A percentile compares a stretch with the other conserved stretches of the same genome.
Evolutionary conservation across 257 asterid genomes (phyloP).

Genomic region (Solanum piurae): DNA sequence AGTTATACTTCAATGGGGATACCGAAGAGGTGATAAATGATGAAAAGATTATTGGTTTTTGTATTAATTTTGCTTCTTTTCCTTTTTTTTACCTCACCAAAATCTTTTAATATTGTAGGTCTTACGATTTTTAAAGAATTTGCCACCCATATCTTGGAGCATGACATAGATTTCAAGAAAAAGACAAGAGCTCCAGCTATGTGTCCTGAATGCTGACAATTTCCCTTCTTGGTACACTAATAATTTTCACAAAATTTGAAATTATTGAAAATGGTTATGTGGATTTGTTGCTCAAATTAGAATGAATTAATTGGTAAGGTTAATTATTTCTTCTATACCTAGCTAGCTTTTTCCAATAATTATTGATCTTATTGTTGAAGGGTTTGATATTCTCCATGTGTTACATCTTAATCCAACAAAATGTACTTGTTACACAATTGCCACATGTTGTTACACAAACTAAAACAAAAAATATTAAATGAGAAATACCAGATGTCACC

Average conservation of each 20-base stretch:
- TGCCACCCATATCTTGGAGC: constrained; percentile 45
- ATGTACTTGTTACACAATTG: background rate
- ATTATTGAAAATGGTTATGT: constrained; percentile 1
- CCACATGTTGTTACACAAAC: background rate
- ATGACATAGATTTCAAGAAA: constrained; percentile 39
- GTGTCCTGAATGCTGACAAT: constrained; percentile 16
- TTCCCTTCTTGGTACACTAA: constrained; percentile 17
- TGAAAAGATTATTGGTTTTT: background rate
- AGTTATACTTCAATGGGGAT: background rate
- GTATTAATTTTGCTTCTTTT: no score
- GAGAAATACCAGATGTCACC: background rate
- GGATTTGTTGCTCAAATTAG: background rate
- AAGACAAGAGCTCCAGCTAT: constrained; percentile 28
- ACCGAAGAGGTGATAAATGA: background rate
- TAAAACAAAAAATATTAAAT: background rate
- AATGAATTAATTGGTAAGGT: background rate
- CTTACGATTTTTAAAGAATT: constrained; percentile 22
- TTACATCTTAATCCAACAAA: background rate
- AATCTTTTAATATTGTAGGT: constrained; percentile 16
- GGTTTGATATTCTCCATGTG: background rate
- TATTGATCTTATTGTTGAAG: background rate
- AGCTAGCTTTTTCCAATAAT: background rate
- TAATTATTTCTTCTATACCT: background rate
- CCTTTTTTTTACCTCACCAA: background rate
- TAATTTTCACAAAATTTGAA: background rate